These are phyloP conservation scores for Schizosaccharomyces osmophilus DNA, from an alignment of 805 yeast species.

Conservation along the genomic window DNA sequence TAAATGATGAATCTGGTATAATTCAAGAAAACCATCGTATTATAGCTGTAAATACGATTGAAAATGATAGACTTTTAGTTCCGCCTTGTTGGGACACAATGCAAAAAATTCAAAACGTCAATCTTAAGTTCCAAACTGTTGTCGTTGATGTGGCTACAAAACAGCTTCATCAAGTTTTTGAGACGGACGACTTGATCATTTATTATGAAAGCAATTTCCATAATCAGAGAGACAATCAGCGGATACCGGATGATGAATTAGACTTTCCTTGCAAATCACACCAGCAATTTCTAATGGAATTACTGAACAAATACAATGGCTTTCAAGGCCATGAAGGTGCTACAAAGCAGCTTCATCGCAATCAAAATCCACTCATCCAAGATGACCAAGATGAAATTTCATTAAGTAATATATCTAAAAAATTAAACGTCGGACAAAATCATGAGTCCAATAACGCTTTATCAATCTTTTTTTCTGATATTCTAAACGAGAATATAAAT, in stretches of 20 bases:
- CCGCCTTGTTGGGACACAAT: neutral
- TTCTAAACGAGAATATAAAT: neutral
- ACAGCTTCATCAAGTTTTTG: neutral
- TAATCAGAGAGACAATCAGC: no score
- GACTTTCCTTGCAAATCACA: neutral
- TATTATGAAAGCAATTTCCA: neutral
- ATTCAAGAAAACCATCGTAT: neutral
- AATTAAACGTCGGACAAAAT: no score
- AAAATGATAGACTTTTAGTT: neutral
- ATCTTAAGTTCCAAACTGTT: neutral
- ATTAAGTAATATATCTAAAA: no score
- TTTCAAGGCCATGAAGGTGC: neutral
- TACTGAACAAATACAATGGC: neutral
- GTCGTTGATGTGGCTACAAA: neutral
- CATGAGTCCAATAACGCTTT: no score
- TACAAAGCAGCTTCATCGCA: no score
- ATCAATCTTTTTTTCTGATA: neutral
- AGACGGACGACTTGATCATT: neutral
- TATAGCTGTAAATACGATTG: neutral
- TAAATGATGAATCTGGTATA: neutral
- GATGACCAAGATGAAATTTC: no score
- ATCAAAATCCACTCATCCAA: no score
- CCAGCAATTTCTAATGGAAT: neutral
- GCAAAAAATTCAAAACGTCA: neutral
- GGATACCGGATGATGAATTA: neutral